Evolutionary conservation across 352 stramenopile genomes (phyloP), one percentile per base, ranked within the genome.

Genomic region (Phytopythium aichiense): DNA sequence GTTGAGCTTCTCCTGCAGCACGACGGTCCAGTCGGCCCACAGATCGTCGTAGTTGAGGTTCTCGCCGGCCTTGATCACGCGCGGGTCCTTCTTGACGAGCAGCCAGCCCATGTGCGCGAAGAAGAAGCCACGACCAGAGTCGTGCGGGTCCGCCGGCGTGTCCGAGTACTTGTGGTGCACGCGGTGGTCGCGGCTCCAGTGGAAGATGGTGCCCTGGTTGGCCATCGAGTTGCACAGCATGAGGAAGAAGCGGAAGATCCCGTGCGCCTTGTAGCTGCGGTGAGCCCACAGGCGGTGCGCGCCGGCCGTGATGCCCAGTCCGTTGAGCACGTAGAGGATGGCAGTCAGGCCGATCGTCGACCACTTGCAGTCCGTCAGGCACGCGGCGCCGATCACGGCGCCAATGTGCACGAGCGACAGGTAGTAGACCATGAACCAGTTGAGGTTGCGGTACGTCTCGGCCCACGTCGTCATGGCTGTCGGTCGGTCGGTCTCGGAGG

Each of bases 141-240:
- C 94, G 81, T 99, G 95, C 46, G 89, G 89, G 63, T 96, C 88
- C 20, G 83, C 81, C 20, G 84, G 75, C 23, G 92, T 98, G 72
- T 99, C 94, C 33, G 89, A 97, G 76, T 98, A 97, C 79, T 99
- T 99, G 90, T 99, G 97, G 76, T 99, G 97, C 23, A 98, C 95
- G 58, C 96, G 89, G 80, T 99, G 97, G 77, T 99, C 97, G 35
- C 97, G 91, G 8, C 84, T 80, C 97, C 97, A 99, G 78, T 99
- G 95, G 74, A 94, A 98, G 69, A 99, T 98, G 33, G 84, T 97
- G 60, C 97, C 97, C 79, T 99, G 96, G 76, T 98, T 98, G 46
- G 96, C 96, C 58, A 98, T 92, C 22, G 92, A 92, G 75, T 98
- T 98, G 71, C 83, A 96, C 25, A 99, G 81, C 95, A 99, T 98